phyloP scores from a whole-genome alignment of 2,329 filamentous ascomycete species.

The Aspergillus jensenii region DNA sequence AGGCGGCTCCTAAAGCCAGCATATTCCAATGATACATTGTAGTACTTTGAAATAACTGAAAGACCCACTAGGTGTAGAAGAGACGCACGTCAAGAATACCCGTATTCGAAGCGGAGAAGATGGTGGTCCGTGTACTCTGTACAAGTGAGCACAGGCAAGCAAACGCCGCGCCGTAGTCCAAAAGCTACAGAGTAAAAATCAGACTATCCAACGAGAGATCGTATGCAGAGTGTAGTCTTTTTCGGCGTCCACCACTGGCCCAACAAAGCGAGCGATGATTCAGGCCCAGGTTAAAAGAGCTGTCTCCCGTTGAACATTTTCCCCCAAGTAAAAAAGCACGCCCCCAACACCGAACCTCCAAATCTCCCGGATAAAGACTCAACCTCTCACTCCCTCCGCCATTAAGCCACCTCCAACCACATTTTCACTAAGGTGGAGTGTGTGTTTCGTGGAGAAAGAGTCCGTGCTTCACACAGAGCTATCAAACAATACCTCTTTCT shows the following conservation, averaged over 20 bases:
- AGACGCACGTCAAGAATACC: not conserved
- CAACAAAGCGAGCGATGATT: conserved; percentile 1
- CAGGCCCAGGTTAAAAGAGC: not conserved
- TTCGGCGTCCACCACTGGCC: not conserved
- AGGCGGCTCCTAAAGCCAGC: not conserved
- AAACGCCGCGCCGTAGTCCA: not conserved
- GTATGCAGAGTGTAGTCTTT: not conserved
- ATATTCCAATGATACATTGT: not conserved
- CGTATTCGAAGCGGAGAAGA: not conserved
- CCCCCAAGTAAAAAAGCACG: not conserved
- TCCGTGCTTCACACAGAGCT: not conserved
- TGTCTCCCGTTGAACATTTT: not conserved
- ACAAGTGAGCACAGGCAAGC: not conserved
- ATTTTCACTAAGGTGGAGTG: conserved; percentile 8
- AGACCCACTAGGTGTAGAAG: not conserved
- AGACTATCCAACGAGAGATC: conserved; percentile 6
- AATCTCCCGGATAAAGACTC: conserved; percentile 10
- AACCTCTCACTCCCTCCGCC: conserved; percentile 5
- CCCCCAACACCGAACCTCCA: not conserved
- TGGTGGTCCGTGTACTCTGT: not conserved
- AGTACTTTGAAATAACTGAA: not conserved
- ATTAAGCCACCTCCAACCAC: conserved; percentile 1
- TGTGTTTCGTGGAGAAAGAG: conserved; percentile 1
- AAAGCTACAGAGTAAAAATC: conserved; percentile 2
- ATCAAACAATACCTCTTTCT: not conserved